phyloP scores from a whole-genome alignment of 2,329 filamentous ascomycete genomes.

The Ascochyta rabiei region DNA sequence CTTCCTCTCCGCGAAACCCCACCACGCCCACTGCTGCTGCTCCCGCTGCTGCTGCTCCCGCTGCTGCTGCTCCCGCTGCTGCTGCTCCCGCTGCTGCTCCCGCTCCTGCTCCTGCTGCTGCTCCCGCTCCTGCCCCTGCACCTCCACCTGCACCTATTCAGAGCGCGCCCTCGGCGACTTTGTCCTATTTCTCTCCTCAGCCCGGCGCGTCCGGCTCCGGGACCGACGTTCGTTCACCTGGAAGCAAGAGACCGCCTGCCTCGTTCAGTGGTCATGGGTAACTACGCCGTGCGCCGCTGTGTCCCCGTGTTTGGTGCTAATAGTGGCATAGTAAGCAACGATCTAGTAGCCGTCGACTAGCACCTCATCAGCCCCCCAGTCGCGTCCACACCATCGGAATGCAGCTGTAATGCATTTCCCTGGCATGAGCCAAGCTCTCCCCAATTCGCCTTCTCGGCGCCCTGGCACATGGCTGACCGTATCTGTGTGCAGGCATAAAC shows the following conservation, averaged over 20 bases:
- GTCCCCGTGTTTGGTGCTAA: conserved; percentile 11
- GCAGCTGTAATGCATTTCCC: background rate
- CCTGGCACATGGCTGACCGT: conserved; percentile 10
- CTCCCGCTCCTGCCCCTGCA: too few relatives aligned
- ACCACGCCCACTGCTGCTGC: conserved; percentile 11
- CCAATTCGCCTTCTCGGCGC: background rate
- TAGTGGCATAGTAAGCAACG: conserved; percentile 12
- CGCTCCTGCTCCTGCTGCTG: too few relatives aligned
- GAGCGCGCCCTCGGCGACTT: conserved; percentile 25
- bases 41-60: too few relatives aligned
- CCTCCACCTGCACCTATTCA: conserved; percentile 18
- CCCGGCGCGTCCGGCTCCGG: conserved; percentile 28
- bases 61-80: conserved; percentile 7
- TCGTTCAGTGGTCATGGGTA: conserved; percentile 54
- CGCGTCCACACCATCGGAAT: background rate
- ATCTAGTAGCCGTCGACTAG: background rate
- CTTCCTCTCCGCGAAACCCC: conserved; percentile 28
- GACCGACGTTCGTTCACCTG: conserved; percentile 40
- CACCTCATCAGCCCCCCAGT: background rate
- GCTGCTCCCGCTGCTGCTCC: conserved; percentile 7
- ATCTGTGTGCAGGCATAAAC: conserved; percentile 49
- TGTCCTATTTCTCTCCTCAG: conserved; percentile 44
- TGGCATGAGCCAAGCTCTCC: background rate
- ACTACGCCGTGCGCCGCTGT: conserved; percentile 8
- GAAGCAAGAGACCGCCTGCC: conserved; percentile 51